Evolutionary conservation across 2,329 filamentous ascomycete species (phyloP).

Genomic region (Hypoxylon sp.): DNA sequence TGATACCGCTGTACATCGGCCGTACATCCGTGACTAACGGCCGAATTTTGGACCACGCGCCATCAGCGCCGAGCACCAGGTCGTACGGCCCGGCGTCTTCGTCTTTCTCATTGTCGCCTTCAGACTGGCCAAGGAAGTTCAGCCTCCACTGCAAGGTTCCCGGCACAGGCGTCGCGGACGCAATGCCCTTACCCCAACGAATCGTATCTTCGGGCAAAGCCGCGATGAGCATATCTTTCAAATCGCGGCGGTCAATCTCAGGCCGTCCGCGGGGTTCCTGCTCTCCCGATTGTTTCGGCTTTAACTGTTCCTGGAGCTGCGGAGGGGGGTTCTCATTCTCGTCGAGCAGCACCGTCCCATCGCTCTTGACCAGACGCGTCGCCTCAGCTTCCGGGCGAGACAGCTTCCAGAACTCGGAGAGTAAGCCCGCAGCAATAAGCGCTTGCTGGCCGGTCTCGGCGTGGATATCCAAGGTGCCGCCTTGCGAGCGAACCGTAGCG

Average conservation of each 20-base stretch:
- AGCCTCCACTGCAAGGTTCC: constrained; percentile 27
- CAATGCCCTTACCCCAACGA: constrained; percentile 43
- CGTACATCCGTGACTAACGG: constrained; percentile 47
- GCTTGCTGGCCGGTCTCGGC: constrained; percentile 50
- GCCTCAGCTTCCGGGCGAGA: constrained; percentile 46
- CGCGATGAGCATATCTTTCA: constrained; percentile 45
- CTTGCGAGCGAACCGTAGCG: constrained; percentile 57
- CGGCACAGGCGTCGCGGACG: constrained; percentile 23
- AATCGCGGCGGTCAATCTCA: constrained; percentile 46
- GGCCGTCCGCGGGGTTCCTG: constrained; percentile 40
- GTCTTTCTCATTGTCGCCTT: neutral
- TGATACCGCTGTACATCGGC: constrained; percentile 58
- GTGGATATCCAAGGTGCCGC: constrained; percentile 65
- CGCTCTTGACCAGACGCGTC: constrained; percentile 41
- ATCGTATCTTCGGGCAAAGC: constrained; percentile 38
- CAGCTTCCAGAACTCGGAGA: constrained; percentile 46
- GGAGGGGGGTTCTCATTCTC: constrained; percentile 24
- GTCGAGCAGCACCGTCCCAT: constrained; percentile 47
- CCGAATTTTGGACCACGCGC: constrained; percentile 56
- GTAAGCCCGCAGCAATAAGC: constrained; percentile 50
- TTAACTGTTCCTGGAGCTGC: neutral
- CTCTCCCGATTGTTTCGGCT: neutral
- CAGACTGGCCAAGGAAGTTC: constrained; percentile 7
- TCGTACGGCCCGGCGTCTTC: constrained; percentile 46
- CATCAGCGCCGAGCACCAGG: constrained; percentile 56